These are phyloP conservation scores for Zostera marina DNA, from an alignment of 116 monocot species.

Conservation along the genomic window DNA sequence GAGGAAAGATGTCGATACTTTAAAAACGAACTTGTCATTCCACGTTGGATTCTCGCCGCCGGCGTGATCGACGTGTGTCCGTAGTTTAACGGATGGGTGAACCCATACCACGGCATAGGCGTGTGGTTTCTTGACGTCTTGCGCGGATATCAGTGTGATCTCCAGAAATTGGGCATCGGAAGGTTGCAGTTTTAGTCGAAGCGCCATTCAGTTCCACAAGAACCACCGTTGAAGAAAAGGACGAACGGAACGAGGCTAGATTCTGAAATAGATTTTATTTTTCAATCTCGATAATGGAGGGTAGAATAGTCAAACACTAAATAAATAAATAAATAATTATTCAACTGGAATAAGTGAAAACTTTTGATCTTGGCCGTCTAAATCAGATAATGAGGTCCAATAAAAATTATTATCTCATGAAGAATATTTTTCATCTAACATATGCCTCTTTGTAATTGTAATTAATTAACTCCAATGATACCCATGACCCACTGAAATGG, in stretches of 20 bases:
- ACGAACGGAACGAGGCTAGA: neutral
- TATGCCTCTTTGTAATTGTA: too few species aligned
- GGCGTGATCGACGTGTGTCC: conserved; percentile 30
- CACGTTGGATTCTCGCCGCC: conserved; percentile 53
- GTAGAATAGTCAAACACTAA: too few species aligned
- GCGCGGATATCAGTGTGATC: conserved; percentile 68
- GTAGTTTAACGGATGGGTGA: conserved; percentile 51
- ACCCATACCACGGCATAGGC: conserved; percentile 64
- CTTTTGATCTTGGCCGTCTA: too few species aligned
- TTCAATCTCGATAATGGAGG: too few species aligned
- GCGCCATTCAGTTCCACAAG: neutral
- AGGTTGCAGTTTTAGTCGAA: neutral
- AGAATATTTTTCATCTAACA: too few species aligned
- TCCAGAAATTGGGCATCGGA: conserved; percentile 25
- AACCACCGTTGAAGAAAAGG: neutral
- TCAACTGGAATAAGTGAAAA: too few species aligned
- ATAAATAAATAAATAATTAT: too few species aligned
- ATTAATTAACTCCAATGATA: too few species aligned
- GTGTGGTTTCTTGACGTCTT: conserved; percentile 35
- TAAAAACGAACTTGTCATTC: conserved; percentile 68
- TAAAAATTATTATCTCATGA: too few species aligned
- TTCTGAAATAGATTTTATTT: too few species aligned
- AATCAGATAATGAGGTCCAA: too few species aligned
- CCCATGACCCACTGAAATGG: too few species aligned
- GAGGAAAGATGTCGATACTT: conserved; percentile 25